These are phyloP conservation scores for Aspergillus cavernicola DNA, from an alignment of 495 filamentous ascomycete species.

Conservation along the genomic window DNA sequence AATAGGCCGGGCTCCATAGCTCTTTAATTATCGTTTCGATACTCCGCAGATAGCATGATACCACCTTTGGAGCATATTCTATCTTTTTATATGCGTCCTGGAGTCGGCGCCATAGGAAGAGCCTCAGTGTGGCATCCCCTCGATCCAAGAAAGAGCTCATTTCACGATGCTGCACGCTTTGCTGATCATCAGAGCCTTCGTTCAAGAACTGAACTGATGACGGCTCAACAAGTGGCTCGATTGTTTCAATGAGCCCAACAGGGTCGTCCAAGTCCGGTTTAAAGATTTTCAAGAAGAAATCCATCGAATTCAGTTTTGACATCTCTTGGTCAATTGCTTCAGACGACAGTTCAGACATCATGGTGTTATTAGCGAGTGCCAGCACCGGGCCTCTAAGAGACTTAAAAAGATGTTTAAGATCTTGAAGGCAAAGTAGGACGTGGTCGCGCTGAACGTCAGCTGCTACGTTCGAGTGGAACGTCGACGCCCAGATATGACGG, in stretches of 20 bases:
- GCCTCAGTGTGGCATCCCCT: conserved; percentile 72
- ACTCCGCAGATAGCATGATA: conserved; percentile 79
- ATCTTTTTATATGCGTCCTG: conserved; percentile 83
- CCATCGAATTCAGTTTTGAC: conserved; percentile 87
- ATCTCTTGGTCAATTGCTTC: conserved; percentile 82
- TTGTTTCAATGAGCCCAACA: conserved; percentile 76
- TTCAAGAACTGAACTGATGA: conserved; percentile 48
- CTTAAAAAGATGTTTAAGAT: conserved; percentile 52
- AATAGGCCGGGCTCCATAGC: conserved; percentile 59
- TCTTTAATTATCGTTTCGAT: conserved; percentile 78
- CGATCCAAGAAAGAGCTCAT: conserved; percentile 79
- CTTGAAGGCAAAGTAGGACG: conserved; percentile 74
- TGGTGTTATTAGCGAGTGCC: conserved; percentile 73
- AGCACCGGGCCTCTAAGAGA: conserved; percentile 46
- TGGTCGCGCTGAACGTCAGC: conserved; percentile 71
- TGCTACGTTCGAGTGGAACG: conserved; percentile 66
- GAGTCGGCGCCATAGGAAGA: conserved; percentile 85
- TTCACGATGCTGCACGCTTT: conserved; percentile 52
- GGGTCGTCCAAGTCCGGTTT: conserved; percentile 62
- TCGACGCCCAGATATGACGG: conserved; percentile 81
- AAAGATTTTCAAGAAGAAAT: conserved; percentile 90
- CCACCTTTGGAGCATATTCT: conserved; percentile 76
- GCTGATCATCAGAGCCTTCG: conserved; percentile 11
- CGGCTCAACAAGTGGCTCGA: conserved; percentile 88
- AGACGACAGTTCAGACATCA: conserved; percentile 85